Conservation (phyloP, 2,329 filamentous ascomycete species). For the Epichloe coenophiala region DNA sequence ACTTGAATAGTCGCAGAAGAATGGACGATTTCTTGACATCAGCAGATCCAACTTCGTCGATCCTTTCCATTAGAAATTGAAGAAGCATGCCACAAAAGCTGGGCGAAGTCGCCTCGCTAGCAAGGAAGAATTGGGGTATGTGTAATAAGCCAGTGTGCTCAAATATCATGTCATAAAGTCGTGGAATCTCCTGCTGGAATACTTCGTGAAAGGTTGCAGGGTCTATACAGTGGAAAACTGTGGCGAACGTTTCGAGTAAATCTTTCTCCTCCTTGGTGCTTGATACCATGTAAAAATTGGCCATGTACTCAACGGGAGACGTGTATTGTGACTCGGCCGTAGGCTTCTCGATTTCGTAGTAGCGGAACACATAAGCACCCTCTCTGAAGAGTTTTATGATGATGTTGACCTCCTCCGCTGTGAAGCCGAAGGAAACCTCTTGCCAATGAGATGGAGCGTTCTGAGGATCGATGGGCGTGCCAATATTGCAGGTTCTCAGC, state of each 20-base stretch:
- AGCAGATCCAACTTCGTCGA: constrained; percentile 84
- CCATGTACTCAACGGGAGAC: constrained; percentile 81
- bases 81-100: constrained; percentile 97
- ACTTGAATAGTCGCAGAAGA: constrained; percentile 83
- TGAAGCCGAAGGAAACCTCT: constrained; percentile 92
- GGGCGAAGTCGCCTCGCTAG: constrained; percentile 94
- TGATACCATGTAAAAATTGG: constrained; percentile 87
- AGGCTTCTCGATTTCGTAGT: constrained; percentile 83
- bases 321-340: constrained; percentile 58
- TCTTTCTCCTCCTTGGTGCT: constrained; percentile 96
- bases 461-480: constrained; percentile 55
- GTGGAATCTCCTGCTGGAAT: constrained; percentile 92
- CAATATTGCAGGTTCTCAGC: constrained; percentile 75
- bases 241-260: constrained; percentile 90
- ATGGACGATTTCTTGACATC: constrained; percentile 91
- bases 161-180: constrained; percentile 95
- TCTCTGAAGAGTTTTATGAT: constrained; percentile 96
- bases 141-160: constrained; percentile 89
- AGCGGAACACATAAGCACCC: constrained; percentile 89
- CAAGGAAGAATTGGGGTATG: constrained; percentile 94
- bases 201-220: constrained; percentile 97
- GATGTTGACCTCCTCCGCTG: constrained; percentile 90
- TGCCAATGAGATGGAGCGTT: constrained; percentile 84
- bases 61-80: constrained; percentile 92
- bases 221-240: constrained; percentile 96